A percentile compares a stretch with the other conserved stretches of the same genome.
Conservation (phyloP, 1,284 basidiomycete species). For the Xerocomus minutiporus region DNA sequence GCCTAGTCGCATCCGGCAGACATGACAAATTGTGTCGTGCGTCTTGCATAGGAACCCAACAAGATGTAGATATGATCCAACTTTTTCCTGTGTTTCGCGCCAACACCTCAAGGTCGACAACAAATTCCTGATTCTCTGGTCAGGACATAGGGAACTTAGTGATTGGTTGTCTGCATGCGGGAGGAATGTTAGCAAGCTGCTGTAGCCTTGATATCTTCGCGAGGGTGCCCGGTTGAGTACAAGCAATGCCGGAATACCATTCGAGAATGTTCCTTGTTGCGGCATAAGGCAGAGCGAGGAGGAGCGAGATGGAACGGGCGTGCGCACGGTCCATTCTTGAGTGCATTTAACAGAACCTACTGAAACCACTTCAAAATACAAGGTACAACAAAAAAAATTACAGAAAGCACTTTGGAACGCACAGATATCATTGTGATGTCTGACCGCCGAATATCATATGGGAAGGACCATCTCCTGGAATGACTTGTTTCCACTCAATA, state of each 20-base stretch:
- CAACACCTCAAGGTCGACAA: too few relatives aligned
- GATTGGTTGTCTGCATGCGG: too few relatives aligned
- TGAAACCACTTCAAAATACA: neutral
- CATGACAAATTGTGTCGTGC: neutral
- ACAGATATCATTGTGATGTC: neutral
- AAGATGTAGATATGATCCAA: neutral
- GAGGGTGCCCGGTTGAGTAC: neutral
- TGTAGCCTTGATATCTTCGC: neutral
- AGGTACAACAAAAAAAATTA: neutral
- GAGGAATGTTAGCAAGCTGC: too few relatives aligned
- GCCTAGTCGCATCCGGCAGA: neutral
- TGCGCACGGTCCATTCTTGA: neutral
- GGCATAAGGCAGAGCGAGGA: neutral
- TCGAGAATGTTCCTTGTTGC: too few relatives aligned
- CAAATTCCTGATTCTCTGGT: too few relatives aligned
- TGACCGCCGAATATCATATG: constrained; percentile 5
- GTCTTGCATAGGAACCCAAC: neutral
- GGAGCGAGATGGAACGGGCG: neutral
- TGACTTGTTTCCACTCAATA: constrained; percentile 3
- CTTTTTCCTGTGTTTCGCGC: too few relatives aligned
- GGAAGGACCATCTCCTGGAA: constrained; percentile 17
- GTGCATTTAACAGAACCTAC: neutral
- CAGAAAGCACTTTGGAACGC: neutral
- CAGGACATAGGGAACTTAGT: too few relatives aligned
- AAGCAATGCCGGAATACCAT: neutral